Percentiles rank a stretch among this genome's conserved stretches.
Evolutionary conservation across 768 basidiomycete genomes (phyloP).

Genomic region (Pluteus cervinus): DNA sequence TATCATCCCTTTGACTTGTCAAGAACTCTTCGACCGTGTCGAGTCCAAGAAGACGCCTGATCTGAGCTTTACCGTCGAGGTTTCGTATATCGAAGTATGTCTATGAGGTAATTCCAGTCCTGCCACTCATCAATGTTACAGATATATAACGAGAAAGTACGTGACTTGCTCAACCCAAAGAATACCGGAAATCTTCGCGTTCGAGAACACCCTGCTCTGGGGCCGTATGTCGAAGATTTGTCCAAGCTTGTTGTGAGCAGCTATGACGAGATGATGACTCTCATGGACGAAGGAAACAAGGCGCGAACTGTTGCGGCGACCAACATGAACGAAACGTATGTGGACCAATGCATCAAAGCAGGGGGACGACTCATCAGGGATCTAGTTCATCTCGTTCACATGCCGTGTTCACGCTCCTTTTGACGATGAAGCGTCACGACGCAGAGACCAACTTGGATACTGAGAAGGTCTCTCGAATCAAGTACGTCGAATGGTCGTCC

Average conservation of each 20-base stretch:
- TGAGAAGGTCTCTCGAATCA: conserved; percentile 99
- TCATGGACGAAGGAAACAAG: conserved; percentile 99
- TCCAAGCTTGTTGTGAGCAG: conserved; percentile 87
- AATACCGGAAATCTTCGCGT: conserved; percentile 95
- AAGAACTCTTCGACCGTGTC: conserved; percentile 86
- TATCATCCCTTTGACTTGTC: conserved; percentile 94
- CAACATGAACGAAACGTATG: conserved; percentile 98
- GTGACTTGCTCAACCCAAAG: conserved; percentile 95
- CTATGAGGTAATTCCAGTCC: neutral
- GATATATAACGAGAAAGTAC: conserved; percentile 98
- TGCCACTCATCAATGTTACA: conserved; percentile 18
- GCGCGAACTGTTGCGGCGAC: conserved; percentile 97
- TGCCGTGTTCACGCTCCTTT: conserved; percentile 93
- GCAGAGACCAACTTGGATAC: conserved; percentile 81
- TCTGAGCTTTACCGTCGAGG: conserved; percentile 86
- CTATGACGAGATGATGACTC: conserved; percentile 96
- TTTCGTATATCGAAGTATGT: conserved; percentile 92
- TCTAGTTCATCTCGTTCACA: conserved; percentile 90
- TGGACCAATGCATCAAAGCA: conserved; percentile 5
- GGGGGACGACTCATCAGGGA: neutral
- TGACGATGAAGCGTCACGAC: conserved; percentile 91
- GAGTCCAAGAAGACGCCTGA: conserved; percentile 56
- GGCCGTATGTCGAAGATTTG: conserved; percentile 98
- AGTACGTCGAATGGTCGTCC: conserved; percentile 32
- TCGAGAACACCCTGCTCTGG: conserved; percentile 92